Percentiles rank a stretch among this genome's conserved stretches.
These are phyloP conservation scores for Suillus fuscotomentosus DNA, from an alignment of 768 basidiomycete genomes.

Conservation along the genomic window DNA sequence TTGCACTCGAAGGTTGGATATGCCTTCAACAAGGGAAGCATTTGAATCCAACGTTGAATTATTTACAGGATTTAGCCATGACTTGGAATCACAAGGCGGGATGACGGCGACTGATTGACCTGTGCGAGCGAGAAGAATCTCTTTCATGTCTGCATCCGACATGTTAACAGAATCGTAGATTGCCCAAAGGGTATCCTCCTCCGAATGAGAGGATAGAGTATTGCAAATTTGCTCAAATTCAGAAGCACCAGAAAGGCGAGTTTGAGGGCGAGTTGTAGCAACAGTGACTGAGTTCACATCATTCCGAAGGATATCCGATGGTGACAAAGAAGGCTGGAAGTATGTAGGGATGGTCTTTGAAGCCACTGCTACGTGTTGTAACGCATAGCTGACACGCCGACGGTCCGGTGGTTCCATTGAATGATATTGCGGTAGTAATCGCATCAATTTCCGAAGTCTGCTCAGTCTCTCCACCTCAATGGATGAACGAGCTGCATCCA, in stretches of 20 bases:
- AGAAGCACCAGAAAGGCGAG: neutral
- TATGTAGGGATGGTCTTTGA: constrained; percentile 8
- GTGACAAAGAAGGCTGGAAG: constrained; percentile 11
- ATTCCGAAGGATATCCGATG: neutral
- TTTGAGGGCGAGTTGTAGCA: neutral
- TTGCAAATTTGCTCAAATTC: neutral
- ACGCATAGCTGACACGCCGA: constrained; percentile 26
- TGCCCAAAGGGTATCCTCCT: neutral
- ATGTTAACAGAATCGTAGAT: neutral
- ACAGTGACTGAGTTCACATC: neutral
- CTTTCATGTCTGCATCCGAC: constrained; percentile 5
- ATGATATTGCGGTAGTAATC: constrained; percentile 38
- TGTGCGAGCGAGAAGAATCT: constrained; percentile 2
- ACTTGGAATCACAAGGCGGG: neutral
- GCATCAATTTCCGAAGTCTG: constrained; percentile 47
- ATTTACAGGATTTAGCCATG: neutral
- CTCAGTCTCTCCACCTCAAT: constrained; percentile 59
- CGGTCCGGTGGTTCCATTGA: constrained; percentile 30
- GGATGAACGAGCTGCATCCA: constrained; percentile 49
- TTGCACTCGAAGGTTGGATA: neutral
- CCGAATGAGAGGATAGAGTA: neutral
- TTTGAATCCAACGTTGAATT: neutral
- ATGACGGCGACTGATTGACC: constrained; percentile 1
- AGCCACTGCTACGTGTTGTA: constrained; percentile 14
- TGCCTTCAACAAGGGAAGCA: neutral